Evolutionary conservation across 306 rosid genomes (phyloP).

Genomic region (Sicyos edulis): DNA sequence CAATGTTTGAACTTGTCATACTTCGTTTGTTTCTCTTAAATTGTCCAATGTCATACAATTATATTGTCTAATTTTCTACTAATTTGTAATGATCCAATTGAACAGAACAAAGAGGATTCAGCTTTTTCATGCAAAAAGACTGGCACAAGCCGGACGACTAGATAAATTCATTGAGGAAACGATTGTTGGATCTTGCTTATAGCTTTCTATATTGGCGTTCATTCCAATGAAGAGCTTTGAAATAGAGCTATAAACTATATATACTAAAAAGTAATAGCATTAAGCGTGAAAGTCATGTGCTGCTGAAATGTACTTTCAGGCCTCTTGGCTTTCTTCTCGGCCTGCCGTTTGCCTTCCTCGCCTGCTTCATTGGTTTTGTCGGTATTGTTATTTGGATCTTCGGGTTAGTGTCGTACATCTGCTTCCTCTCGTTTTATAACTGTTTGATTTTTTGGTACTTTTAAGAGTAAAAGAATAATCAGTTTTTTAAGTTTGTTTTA

Average conservation of each 20-base stretch:
- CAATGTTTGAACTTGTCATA: too few species aligned
- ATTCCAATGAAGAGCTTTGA: neutral
- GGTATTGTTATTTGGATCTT: constrained; percentile 2
- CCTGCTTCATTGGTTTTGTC: neutral
- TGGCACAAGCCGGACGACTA: too few species aligned
- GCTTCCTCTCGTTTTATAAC: neutral
- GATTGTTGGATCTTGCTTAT: neutral
- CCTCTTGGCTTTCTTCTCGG: too few species aligned
- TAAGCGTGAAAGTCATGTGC: neutral
- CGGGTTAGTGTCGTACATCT: neutral
- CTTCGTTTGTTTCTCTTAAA: too few species aligned
- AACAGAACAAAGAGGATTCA: neutral
- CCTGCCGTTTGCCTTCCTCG: neutral
- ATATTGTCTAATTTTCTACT: too few species aligned
- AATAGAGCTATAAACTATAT: neutral
- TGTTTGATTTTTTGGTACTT: too few species aligned
- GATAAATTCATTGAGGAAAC: constrained; percentile 6
- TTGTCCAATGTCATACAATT: too few species aligned
- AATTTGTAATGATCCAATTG: too few species aligned
- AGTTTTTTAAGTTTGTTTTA: neutral
- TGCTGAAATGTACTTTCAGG: neutral
- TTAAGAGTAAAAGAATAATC: too few species aligned
- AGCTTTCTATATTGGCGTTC: neutral
- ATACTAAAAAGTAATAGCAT: neutral
- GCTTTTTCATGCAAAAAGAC: neutral